Conservation (phyloP, 306 rosid species). For the Cajanus cajan region DNA sequence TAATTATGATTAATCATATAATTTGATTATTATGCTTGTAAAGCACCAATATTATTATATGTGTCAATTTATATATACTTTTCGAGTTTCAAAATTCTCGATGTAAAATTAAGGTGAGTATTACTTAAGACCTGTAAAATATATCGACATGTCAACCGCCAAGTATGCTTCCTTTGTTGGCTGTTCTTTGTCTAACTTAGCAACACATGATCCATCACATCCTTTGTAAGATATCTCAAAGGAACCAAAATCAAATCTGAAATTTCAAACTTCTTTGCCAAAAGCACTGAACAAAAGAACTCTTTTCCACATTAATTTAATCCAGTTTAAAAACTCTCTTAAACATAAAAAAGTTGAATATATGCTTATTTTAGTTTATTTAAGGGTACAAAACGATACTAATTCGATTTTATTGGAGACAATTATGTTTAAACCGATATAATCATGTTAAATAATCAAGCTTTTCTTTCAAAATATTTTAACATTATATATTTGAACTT, state of each 20-base stretch:
- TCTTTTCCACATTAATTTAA: background rate
- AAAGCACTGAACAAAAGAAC: background rate
- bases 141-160: background rate
- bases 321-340: background rate
- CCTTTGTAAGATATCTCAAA: background rate
- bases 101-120: background rate
- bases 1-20: background rate
- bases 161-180: background rate
- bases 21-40: background rate
- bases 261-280: background rate
- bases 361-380: background rate
- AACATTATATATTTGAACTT: too few relatives aligned
- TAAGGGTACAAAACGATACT: background rate
- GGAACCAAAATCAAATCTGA: background rate
- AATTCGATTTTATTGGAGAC: too few relatives aligned
- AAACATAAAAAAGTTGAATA: background rate
- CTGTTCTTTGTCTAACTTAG: background rate
- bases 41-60: background rate
- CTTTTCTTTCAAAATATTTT: too few relatives aligned
- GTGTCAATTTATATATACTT: background rate
- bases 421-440: too few relatives aligned
- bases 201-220: background rate
- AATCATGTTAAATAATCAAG: too few relatives aligned
- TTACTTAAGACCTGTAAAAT: background rate
- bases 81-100: background rate